These are phyloP conservation scores for Plasmopara viticola DNA, from an alignment of 352 stramenopile genomes.

Conservation along the genomic window DNA sequence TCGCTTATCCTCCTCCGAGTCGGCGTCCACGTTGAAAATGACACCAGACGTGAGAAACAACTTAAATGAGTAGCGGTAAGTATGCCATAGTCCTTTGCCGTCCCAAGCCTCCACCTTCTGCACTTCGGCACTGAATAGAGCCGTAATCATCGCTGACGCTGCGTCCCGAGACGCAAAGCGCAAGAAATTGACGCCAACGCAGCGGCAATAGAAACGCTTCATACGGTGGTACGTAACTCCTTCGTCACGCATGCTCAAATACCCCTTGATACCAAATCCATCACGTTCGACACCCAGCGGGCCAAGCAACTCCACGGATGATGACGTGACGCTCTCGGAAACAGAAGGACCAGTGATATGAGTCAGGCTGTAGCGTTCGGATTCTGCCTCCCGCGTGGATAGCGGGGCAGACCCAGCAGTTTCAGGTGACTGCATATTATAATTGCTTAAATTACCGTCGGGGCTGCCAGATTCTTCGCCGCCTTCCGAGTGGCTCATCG, in stretches of 20 bases:
- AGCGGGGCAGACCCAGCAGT: slow-evolving; percentile 10
- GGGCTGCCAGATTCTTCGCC: slow-evolving; percentile 18
- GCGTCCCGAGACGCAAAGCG: slow-evolving; percentile 63
- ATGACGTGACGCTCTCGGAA: slow-evolving; percentile 21
- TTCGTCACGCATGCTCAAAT: slow-evolving; percentile 76
- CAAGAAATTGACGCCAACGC: slow-evolving; percentile 73
- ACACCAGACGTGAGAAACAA: slow-evolving; percentile 63
- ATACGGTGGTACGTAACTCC: slow-evolving; percentile 82
- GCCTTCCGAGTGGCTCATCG: slow-evolving; percentile 14
- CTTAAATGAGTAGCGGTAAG: slow-evolving; percentile 83
- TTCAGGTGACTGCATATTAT: slow-evolving; percentile 14
- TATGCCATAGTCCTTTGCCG: slow-evolving; percentile 73
- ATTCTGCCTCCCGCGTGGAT: slow-evolving; percentile 13
- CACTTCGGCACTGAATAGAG: slow-evolving; percentile 61
- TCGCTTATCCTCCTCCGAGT: slow-evolving; percentile 73
- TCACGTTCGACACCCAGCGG: slow-evolving; percentile 44
- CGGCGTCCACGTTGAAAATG: slow-evolving; percentile 74
- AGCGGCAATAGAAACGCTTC: slow-evolving; percentile 80
- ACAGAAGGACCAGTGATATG: slow-evolving; percentile 13
- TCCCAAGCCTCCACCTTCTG: slow-evolving; percentile 80
- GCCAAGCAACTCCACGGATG: slow-evolving; percentile 23
- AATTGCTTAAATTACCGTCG: slow-evolving; percentile 7
- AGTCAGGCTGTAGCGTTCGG: slow-evolving; percentile 12
- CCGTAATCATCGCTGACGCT: slow-evolving; percentile 52
- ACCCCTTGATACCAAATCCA: slow-evolving; percentile 67